These are phyloP conservation scores for Fusarium sp. DNA, from an alignment of 2,329 filamentous ascomycete genomes.

Conservation along the genomic window DNA sequence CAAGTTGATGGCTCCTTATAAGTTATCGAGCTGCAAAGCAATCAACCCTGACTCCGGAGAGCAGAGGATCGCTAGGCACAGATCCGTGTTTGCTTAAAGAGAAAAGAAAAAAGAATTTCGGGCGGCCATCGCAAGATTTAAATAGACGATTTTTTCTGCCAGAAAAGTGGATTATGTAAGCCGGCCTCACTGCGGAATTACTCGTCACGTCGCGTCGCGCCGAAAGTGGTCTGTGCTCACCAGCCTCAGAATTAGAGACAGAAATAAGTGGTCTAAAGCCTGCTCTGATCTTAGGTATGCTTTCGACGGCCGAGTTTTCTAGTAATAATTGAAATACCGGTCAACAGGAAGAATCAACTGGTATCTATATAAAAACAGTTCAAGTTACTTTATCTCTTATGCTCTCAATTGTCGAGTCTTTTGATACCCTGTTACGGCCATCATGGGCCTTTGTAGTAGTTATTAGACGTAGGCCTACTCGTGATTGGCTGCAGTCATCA, in stretches of 20 bases:
- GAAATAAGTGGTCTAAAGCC: neutral
- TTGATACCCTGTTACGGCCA: neutral
- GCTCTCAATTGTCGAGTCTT: neutral
- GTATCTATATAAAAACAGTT: neutral
- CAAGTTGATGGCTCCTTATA: constrained; percentile 78
- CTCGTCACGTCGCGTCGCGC: constrained; percentile 1
- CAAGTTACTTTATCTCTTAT: neutral
- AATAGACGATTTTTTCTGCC: constrained; percentile 17
- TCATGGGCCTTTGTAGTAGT: neutral
- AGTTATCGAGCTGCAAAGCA: constrained; percentile 85
- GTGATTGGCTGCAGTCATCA: neutral
- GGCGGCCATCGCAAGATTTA: constrained; percentile 38
- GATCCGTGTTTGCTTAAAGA: constrained; percentile 70
- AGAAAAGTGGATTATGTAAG: constrained; percentile 10
- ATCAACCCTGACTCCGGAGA: constrained; percentile 72
- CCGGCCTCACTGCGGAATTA: constrained; percentile 8
- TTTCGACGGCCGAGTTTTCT: neutral
- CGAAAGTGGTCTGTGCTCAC: constrained; percentile 36
- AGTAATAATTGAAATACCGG: neutral
- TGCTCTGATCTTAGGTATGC: neutral
- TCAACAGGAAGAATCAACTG: neutral
- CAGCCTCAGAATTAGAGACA: neutral
- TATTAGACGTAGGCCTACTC: neutral
- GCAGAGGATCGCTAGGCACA: constrained; percentile 87
- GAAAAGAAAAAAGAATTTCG: constrained; percentile 50